Evolutionary conservation across 176 grass and related monocot species (phyloP), one percentile per base, ranked within the genome.

Genomic region (Saccharum officinarum): DNA sequence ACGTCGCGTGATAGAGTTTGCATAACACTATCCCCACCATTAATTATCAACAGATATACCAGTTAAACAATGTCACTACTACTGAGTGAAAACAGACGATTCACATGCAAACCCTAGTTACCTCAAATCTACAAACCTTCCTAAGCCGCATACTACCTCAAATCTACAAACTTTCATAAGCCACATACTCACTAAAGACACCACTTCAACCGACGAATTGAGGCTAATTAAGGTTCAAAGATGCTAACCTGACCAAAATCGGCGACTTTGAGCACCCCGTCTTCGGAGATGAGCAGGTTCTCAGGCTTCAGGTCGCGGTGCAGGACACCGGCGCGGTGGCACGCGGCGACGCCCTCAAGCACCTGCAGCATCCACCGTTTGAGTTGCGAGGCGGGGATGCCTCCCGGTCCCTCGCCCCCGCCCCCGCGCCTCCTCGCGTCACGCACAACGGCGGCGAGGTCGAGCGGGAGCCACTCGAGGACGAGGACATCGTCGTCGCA

Each of bases 321-420:
- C 77, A 95, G 80, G 23, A 98, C n/a, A 26, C 85, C 89, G 40
- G 75, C 89, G 39, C 73, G 83, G 87, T 95, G 93, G 86, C 91
- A 98, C 28, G 89, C 82, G 73, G 87, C 88, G 73, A 98, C 85
- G 28, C 91, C 96, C 34, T 87, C 85, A 34, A 98, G 86, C 54
- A 94, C 90, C 91, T 98, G 96, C 66, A 95, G 34, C 87, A 98
- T 95, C 93, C 96, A 98, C 16, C 83, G 84, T 86, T 98, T 95
- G 61, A 85, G 80, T 86, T 98, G 87, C 9, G 55, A 84, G 7
- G 70, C 34, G 16, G 87, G 63, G 30, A 95, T 80, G 23, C 75
- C 72, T 26, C 86, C 57, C 31, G 17, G 61, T 26, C 86, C 57
- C 31, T 20, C 74, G 18, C 30, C 8, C 16, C 79, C 79, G 22